Evolutionary conservation across 2,329 filamentous ascomycete genomes (phyloP).

Genomic region (Capronia americana): DNA sequence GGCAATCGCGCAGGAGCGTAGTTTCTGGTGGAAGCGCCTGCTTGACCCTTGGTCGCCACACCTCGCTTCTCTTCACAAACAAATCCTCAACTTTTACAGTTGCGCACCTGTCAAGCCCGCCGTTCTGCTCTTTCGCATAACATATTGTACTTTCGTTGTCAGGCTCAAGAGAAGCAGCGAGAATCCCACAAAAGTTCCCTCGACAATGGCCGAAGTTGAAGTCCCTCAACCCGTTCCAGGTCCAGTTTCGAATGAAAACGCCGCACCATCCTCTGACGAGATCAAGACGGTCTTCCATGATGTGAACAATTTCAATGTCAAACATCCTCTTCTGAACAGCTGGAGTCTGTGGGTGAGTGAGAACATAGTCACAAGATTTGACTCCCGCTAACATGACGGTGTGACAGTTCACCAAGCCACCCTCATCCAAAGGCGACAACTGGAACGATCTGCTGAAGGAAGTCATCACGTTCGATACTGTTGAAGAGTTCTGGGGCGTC

Average conservation of each 20-base stretch:
- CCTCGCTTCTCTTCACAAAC: not conserved
- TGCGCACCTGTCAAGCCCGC: not conserved
- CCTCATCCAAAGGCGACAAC: constrained; percentile 77
- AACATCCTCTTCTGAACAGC: constrained; percentile 95
- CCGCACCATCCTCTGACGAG: constrained; percentile 61
- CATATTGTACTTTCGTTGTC: not conserved
- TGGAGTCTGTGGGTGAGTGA: constrained; percentile 92
- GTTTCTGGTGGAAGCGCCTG: not conserved
- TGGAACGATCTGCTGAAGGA: constrained; percentile 99
- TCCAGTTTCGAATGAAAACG: constrained; percentile 54
- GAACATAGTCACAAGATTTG: not conserved
- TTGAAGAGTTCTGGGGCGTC: constrained; percentile 99
- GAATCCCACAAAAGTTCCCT: not conserved
- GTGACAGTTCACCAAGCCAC: constrained; percentile 40
- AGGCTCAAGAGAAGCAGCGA: not conserved
- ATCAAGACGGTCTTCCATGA: constrained; percentile 96
- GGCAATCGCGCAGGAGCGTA: not conserved
- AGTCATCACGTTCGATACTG: constrained; percentile 97
- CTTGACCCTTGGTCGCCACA: not conserved
- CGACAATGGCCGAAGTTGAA: constrained; percentile 40
- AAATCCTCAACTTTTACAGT: not conserved
- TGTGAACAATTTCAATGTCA: constrained; percentile 99
- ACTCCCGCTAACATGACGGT: constrained; percentile 29
- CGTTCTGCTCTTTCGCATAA: not conserved
- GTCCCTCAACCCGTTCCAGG: constrained; percentile 36